Percentiles rank a stretch among this genome's conserved stretches.
These are phyloP conservation scores for Nicotiana knightiana DNA, from an alignment of 257 asterid species.

Conservation along the genomic window DNA sequence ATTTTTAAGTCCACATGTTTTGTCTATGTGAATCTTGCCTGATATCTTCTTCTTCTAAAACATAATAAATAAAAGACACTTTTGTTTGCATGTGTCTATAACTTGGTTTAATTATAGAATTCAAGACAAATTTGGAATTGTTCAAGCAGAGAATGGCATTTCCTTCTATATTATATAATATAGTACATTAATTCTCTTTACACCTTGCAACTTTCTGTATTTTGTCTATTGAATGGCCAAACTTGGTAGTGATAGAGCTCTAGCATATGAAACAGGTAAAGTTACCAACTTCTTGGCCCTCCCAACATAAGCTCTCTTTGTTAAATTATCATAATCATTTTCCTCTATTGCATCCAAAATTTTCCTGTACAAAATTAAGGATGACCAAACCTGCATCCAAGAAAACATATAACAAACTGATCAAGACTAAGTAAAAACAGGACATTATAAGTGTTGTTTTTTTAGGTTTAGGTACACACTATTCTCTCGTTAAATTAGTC, in stretches of 20 bases:
- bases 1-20: neutral
- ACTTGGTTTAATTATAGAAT: neutral
- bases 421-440: neutral
- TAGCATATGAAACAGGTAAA: slow-evolving; percentile 59
- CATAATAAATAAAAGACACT: neutral
- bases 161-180: neutral
- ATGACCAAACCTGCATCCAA: slow-evolving; percentile 72
- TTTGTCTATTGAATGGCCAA: slow-evolving; percentile 16
- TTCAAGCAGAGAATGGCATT: neutral
- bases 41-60: neutral
- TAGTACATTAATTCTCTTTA: neutral
- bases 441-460: no score
- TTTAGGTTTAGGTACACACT: no score
- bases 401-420: neutral
- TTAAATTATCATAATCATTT: slow-evolving; percentile 63
- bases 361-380: slow-evolving; percentile 59
- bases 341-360: slow-evolving; percentile 65
- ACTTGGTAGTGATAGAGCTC: slow-evolving; percentile 31
- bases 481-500: no score
- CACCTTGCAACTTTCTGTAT: neutral
- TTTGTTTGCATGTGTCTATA: neutral
- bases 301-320: slow-evolving; percentile 72
- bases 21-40: neutral
- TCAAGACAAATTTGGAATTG: neutral
- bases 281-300: slow-evolving; percentile 52